A percentile compares a stretch with the other conserved stretches of the same genome.
Conservation (phyloP, 2,329 filamentous ascomycete genomes). For the Arachnomyces sp. region DNA sequence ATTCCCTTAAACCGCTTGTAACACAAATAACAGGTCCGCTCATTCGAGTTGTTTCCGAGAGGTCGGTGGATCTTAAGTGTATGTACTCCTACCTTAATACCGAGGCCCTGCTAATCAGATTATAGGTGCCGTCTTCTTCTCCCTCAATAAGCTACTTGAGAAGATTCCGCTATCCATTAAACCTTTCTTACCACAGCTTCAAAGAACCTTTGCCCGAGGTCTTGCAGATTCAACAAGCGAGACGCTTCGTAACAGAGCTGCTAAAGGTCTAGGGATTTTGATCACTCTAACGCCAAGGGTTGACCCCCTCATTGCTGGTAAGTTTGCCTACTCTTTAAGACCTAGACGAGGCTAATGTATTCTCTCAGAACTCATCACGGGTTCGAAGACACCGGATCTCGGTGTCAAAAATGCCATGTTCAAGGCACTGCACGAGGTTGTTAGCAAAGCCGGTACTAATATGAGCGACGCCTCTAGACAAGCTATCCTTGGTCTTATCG, state of each 20-base stretch:
- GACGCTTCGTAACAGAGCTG: slow-evolving; percentile 74
- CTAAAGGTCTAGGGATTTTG: slow-evolving; percentile 86
- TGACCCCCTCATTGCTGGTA: slow-evolving; percentile 73
- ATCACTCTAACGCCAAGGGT: slow-evolving; percentile 94
- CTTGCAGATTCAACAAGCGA: slow-evolving; percentile 91
- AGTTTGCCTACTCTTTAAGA: slow-evolving; percentile 7
- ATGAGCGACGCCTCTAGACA: slow-evolving; percentile 88
- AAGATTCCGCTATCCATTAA: slow-evolving; percentile 95
- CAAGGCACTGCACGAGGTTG: slow-evolving; percentile 90
- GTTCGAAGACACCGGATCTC: slow-evolving; percentile 78
- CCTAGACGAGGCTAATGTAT: slow-evolving; percentile 3
- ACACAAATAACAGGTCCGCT: slow-evolving; percentile 96
- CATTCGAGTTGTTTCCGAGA: slow-evolving; percentile 94
- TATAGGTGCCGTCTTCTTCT: slow-evolving; percentile 75
- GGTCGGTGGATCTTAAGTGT: slow-evolving; percentile 86
- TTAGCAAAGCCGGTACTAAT: slow-evolving; percentile 86
- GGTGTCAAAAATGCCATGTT: slow-evolving; percentile 95
- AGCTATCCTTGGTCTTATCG: slow-evolving; percentile 82
- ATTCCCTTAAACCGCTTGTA: slow-evolving; percentile 86
- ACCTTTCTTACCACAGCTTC: slow-evolving; percentile 91
- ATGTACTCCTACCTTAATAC: slow-evolving; percentile 11
- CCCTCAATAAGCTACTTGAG: slow-evolving; percentile 87
- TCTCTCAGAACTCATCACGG: slow-evolving; percentile 74
- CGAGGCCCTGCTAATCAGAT: slow-evolving; percentile 15
- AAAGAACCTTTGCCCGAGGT: slow-evolving; percentile 93